These are phyloP conservation scores for Hypoxylon cercidicola DNA, from an alignment of 495 filamentous ascomycete genomes.

Conservation along the genomic window DNA sequence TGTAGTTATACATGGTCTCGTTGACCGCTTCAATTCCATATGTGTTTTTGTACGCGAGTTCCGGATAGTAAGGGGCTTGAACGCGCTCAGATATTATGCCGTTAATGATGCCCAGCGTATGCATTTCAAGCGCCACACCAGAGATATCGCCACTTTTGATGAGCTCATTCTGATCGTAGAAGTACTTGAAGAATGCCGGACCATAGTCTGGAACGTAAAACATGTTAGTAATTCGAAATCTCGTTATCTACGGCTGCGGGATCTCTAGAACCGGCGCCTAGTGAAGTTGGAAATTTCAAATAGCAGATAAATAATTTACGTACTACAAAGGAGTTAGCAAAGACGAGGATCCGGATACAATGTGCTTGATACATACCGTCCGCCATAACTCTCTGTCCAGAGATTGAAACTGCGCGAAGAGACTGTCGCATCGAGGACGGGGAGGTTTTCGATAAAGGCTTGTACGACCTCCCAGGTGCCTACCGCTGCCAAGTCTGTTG, in stretches of 20 bases:
- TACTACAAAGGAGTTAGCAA: too few species aligned
- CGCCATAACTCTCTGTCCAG: conserved; percentile 66
- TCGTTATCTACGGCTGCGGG: too few species aligned
- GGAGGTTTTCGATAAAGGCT: conserved; percentile 53
- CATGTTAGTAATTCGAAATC: too few species aligned
- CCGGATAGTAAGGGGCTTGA: conserved; percentile 72
- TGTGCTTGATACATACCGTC: conserved; percentile 26
- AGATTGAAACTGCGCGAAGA: conserved; percentile 63
- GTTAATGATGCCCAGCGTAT: conserved; percentile 69
- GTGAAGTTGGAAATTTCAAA: too few species aligned
- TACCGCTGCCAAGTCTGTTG: conserved; percentile 61
- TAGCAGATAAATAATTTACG: too few species aligned
- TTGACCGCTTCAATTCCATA: conserved; percentile 72
- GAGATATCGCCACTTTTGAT: conserved; percentile 55
- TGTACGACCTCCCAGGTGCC: conserved; percentile 56
- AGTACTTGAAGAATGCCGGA: conserved; percentile 65
- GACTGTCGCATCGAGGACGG: conserved; percentile 49
- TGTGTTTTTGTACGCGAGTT: conserved; percentile 76
- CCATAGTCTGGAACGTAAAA: conserved; percentile 52
- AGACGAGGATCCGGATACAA: too few species aligned
- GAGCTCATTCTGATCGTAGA: conserved; percentile 65
- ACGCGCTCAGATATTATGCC: conserved; percentile 75
- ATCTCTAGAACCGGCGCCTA: too few species aligned
- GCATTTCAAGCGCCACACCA: conserved; percentile 63
- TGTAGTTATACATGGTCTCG: conserved; percentile 54